Evolutionary conservation across 805 yeast genomes (phyloP).

Genomic region (Kluyveromyces starmeri): DNA sequence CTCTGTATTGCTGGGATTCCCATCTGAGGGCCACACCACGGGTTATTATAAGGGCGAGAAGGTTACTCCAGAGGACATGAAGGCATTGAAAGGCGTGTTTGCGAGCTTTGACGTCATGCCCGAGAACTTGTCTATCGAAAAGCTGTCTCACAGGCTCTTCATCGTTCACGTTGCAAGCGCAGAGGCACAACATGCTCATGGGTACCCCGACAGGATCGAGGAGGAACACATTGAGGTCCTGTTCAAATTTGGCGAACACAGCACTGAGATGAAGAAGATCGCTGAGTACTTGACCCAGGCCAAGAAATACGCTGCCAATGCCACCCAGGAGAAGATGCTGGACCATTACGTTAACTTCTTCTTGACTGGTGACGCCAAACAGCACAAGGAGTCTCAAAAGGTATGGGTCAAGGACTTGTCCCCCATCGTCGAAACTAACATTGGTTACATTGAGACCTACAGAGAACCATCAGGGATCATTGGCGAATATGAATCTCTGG

Average conservation of each 20-base stretch:
- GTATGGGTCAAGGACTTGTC: slow-evolving; percentile 83
- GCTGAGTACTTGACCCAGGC: slow-evolving; percentile 51
- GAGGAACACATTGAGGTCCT: slow-evolving; percentile 33
- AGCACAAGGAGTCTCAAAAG: slow-evolving; percentile 77
- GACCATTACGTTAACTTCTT: slow-evolving; percentile 61
- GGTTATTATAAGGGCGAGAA: slow-evolving; percentile 55
- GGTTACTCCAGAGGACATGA: slow-evolving; percentile 50
- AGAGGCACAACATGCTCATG: slow-evolving; percentile 38
- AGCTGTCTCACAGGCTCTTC: slow-evolving; percentile 40
- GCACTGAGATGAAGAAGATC: slow-evolving; percentile 52
- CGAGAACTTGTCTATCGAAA: slow-evolving; percentile 63
- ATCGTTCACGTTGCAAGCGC: slow-evolving; percentile 59
- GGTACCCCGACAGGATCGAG: slow-evolving; percentile 36
- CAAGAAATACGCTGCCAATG: slow-evolving; percentile 57
- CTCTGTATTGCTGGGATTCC: slow-evolving; percentile 61
- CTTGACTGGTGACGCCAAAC: slow-evolving; percentile 72
- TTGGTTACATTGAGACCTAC: slow-evolving; percentile 89
- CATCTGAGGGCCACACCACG: slow-evolving; percentile 65
- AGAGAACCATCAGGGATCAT: slow-evolving; percentile 87
- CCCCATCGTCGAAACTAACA: slow-evolving; percentile 70
- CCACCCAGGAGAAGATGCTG: slow-evolving; percentile 59
- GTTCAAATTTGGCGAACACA: slow-evolving; percentile 73
- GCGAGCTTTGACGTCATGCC: slow-evolving; percentile 41
- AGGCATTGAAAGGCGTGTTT: slow-evolving; percentile 37
- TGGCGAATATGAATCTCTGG: slow-evolving; percentile 91